Evolutionary conservation across 768 basidiomycete genomes (phyloP).

Genomic region (Tephrocybe rancida): DNA sequence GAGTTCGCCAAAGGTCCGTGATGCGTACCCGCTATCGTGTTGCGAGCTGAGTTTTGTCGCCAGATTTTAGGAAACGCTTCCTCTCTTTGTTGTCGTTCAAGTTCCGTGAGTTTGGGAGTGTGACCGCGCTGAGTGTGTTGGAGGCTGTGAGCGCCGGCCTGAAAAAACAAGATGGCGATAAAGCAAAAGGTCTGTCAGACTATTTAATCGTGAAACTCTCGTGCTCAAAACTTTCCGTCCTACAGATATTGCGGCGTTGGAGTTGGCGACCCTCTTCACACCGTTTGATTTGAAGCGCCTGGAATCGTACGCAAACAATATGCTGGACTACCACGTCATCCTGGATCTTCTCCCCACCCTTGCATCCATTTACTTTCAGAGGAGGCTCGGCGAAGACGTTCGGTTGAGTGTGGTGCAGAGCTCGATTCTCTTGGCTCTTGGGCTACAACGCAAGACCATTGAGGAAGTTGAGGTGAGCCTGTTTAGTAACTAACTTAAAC

Average conservation of each 20-base stretch:
- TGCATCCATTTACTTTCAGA: conserved; percentile 85
- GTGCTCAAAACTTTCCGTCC: background rate
- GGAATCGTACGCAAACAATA: conserved; percentile 93
- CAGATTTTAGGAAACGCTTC: conserved; percentile 94
- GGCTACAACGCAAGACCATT: conserved; percentile 85
- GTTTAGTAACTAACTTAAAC: background rate
- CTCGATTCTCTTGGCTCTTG: conserved; percentile 87
- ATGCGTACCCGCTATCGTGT: background rate
- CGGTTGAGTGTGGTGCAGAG: conserved; percentile 87
- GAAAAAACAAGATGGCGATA: conserved; percentile 44
- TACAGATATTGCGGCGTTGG: conserved; percentile 34
- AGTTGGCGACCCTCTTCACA: conserved; percentile 65
- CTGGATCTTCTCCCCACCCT: conserved; percentile 87
- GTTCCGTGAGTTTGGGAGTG: conserved; percentile 91
- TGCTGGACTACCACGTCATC: conserved; percentile 96
- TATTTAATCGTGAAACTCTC: background rate
- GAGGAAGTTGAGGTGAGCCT: conserved; percentile 82
- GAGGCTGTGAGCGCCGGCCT: conserved; percentile 78
- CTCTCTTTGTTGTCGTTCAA: conserved; percentile 87
- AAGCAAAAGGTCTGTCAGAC: conserved; percentile 34
- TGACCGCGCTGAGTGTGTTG: conserved; percentile 84
- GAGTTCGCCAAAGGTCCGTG: conserved; percentile 83
- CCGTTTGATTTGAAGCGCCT: conserved; percentile 97
- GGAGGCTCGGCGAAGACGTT: conserved; percentile 63
- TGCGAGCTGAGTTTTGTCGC: background rate